Percentiles rank a stretch among this genome's conserved stretches.
Evolutionary conservation across 2,329 filamentous ascomycete genomes (phyloP).

Genomic region (Cladophialophora psammophila): DNA sequence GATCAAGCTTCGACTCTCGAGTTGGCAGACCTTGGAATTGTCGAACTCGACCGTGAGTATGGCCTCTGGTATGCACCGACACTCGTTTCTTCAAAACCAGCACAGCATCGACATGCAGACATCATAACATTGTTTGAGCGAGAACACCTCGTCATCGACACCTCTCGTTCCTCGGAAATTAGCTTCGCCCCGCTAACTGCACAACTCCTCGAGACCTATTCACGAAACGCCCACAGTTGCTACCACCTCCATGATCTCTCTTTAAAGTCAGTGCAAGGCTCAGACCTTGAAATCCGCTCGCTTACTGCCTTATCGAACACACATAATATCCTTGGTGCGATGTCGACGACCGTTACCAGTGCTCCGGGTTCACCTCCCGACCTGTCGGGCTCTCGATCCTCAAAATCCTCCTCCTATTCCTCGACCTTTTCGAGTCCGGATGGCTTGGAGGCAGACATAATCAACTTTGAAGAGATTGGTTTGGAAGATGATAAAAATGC

Average conservation of each 20-base stretch:
- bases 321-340: slow-evolving; percentile 47
- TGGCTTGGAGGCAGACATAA: slow-evolving; percentile 70
- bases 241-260: slow-evolving; percentile 30
- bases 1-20: slow-evolving; percentile 31
- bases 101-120: slow-evolving; percentile 20
- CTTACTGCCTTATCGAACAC: slow-evolving; percentile 28
- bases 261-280: slow-evolving; percentile 22
- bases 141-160: slow-evolving; percentile 23
- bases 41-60: slow-evolving; percentile 48
- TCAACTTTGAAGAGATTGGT: slow-evolving; percentile 92
- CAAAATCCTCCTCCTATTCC: slow-evolving; percentile 86
- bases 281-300: slow-evolving; percentile 28
- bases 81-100: slow-evolving; percentile 29
- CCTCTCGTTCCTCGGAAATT: slow-evolving; percentile 34
- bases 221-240: slow-evolving; percentile 21
- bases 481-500: slow-evolving; percentile 72
- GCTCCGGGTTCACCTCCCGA: slow-evolving; percentile 75
- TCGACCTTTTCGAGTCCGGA: slow-evolving; percentile 73
- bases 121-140: slow-evolving; percentile 24
- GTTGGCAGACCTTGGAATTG: slow-evolving; percentile 40
- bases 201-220: slow-evolving; percentile 23
- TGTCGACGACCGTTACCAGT: slow-evolving; percentile 49
- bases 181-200: slow-evolving; percentile 24
- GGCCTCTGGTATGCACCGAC: slow-evolving; percentile 29
- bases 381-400: slow-evolving; percentile 84